Base-by-base conservation (phyloP, 495 filamentous ascomycete genomes). In the Saxophila tyrrhenica region DNA sequence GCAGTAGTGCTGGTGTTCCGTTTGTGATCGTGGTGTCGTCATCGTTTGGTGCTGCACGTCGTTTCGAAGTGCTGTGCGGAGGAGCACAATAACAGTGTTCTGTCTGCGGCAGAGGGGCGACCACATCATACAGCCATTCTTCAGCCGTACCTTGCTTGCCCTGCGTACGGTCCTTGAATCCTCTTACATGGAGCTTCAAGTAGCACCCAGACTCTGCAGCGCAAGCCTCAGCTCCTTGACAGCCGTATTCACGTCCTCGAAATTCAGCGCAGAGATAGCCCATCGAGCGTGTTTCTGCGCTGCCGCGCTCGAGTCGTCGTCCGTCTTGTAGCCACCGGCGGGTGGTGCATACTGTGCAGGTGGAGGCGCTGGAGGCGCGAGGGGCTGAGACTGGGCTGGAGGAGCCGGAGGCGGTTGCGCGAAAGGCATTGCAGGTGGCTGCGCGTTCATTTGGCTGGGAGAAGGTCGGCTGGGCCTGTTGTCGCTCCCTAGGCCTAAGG, bases 261-360 rank as follows among this genome's bases (percentile, higher is more conserved):
- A 98, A 64, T 94, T 92, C 50, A 98, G 70, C 3, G 92, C 92
- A 20, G 92, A 97, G 29, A 97, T 90, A 0, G 92, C 94, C 90
- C 90, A 98, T 63, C 84, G 88, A 0, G 92, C 91, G 72, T 95
- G 92, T 62, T 97, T 98, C 66, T 95, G 89, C 10, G 92, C 92
- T 55, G 78, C 75, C 1, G 77, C 63, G 25, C 95, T 86, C 2
- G 86, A 73, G 56, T 80, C 74, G 63, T 95, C 89, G 64, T 97
- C 89, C 0, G 75, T 67, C 1, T 42, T 55, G 45, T 68, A 71
- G 3, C 56, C 54, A 29, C 51, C 58, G 42, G 58, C 49, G 45
- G 57, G 54, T 13, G 57, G 57, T 5, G 41, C 23, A 1, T 21
- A 20, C 20, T 49, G 48, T 13, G 16, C 3, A 15, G 45, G 20